Conservation (phyloP, 768 basidiomycete genomes). For the Lyophyllum decastes region DNA sequence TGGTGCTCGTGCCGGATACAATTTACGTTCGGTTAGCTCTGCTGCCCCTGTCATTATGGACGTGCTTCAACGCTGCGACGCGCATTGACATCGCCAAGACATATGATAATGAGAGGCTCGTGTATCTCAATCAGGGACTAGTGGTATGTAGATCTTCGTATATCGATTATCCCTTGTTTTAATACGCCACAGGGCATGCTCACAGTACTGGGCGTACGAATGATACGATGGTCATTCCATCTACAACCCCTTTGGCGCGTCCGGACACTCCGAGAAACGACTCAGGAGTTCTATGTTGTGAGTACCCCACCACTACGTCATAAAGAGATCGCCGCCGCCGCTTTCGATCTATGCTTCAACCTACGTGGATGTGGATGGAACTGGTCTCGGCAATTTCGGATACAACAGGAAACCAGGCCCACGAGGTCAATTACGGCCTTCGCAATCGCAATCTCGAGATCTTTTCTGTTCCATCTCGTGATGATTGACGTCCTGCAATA, state of each 20-base stretch:
- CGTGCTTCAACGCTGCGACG: constrained; percentile 41
- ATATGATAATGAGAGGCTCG: constrained; percentile 32
- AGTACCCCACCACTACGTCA: constrained; percentile 6
- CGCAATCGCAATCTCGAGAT: constrained; percentile 30
- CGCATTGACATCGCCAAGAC: constrained; percentile 38
- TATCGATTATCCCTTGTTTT: background rate
- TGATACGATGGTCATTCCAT: constrained; percentile 41
- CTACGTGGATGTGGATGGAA: constrained; percentile 64
- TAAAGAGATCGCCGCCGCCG: constrained; percentile 33
- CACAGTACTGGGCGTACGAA: constrained; percentile 35
- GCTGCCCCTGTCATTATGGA: constrained; percentile 49
- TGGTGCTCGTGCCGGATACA: constrained; percentile 51
- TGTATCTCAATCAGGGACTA: constrained; percentile 46
- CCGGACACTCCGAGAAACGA: constrained; percentile 11
- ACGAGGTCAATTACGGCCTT: constrained; percentile 38
- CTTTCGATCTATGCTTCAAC: constrained; percentile 50
- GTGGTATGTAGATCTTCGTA: constrained; percentile 32
- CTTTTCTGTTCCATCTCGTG: constrained; percentile 35
- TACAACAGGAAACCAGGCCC: constrained; percentile 45
- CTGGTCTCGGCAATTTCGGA: constrained; percentile 48
- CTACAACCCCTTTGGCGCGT: constrained; percentile 32
- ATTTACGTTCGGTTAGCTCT: constrained; percentile 43
- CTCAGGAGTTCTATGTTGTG: constrained; percentile 11
- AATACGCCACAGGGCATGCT: constrained; percentile 32
- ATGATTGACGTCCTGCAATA: constrained; percentile 47